These are phyloP conservation scores for Knoxia roxburghii DNA, from an alignment of 257 asterid genomes.

Conservation along the genomic window DNA sequence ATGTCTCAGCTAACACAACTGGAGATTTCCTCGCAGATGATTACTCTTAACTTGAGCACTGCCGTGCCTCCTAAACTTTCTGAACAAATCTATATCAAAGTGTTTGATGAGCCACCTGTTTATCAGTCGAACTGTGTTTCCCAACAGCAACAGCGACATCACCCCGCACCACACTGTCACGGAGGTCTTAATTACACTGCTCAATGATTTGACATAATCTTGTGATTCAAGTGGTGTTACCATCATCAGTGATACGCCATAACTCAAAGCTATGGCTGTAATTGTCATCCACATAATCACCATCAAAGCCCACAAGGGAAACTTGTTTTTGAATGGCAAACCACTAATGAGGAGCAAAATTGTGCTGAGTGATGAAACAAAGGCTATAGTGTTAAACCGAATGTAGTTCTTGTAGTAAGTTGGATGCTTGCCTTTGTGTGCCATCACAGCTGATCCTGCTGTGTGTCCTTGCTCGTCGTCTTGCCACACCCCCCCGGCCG, in stretches of 20 bases:
- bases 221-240: constrained; percentile 28
- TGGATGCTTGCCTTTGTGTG: constrained; percentile 27
- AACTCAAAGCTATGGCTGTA: constrained; percentile 36
- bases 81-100: constrained; percentile 14
- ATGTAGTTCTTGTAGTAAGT: constrained; percentile 22
- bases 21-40: not conserved
- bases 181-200: constrained; percentile 19
- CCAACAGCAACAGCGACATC: constrained; percentile 35
- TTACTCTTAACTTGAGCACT: not conserved
- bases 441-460: constrained; percentile 50
- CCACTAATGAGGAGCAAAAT: constrained; percentile 54
- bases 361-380: constrained; percentile 47
- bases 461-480: constrained; percentile 5
- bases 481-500: constrained; percentile 27
- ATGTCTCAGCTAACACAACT: not conserved
- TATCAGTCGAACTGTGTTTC: constrained; percentile 31
- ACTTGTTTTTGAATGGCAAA: constrained; percentile 33
- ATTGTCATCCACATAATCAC: constrained; percentile 52
- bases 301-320: constrained; percentile 47
- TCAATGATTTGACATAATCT: constrained; percentile 14
- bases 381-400: constrained; percentile 37
- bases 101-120: constrained; percentile 28
- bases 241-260: constrained; percentile 24
- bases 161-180: constrained; percentile 32
- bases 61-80: constrained; percentile 2